Conservation (phyloP, 2,329 filamentous ascomycete genomes). For the Fusarium albosuccineum region DNA sequence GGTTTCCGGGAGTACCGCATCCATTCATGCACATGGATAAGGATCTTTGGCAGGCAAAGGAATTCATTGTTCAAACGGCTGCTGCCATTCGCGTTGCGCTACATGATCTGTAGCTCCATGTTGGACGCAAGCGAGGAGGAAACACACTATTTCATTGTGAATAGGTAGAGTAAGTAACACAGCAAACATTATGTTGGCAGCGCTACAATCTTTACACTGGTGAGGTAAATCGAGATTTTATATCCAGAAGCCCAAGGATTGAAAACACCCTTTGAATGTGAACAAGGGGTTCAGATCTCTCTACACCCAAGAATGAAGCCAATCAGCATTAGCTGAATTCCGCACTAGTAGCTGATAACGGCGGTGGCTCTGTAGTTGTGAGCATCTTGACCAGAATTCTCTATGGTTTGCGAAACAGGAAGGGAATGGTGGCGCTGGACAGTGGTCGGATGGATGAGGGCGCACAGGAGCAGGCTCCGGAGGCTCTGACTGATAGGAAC, state of each 20-base stretch:
- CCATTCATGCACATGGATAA: constrained; percentile 64
- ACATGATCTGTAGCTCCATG: background rate
- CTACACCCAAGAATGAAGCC: background rate
- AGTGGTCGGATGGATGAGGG: background rate
- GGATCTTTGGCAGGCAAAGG: constrained; percentile 52
- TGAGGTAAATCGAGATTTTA: background rate
- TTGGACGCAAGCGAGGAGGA: background rate
- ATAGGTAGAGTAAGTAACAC: background rate
- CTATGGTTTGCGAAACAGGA: constrained; percentile 16
- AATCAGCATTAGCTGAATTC: background rate
- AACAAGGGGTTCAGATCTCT: too few species aligned
- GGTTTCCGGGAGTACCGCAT: constrained; percentile 63
- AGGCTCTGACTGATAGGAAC: constrained; percentile 19
- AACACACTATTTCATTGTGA: background rate
- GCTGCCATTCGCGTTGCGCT: constrained; percentile 49
- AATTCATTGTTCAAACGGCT: constrained; percentile 52
- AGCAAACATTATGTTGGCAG: background rate
- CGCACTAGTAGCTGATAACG: background rate
- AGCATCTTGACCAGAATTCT: constrained; percentile 28
- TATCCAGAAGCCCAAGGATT: too few species aligned
- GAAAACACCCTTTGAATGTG: background rate
- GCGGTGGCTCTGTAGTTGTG: constrained; percentile 18
- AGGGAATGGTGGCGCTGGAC: background rate
- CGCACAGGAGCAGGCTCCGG: background rate
- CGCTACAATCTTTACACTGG: background rate